phyloP scores from a whole-genome alignment of 1,284 basidiomycete species.

The Stereum hirsutum region DNA sequence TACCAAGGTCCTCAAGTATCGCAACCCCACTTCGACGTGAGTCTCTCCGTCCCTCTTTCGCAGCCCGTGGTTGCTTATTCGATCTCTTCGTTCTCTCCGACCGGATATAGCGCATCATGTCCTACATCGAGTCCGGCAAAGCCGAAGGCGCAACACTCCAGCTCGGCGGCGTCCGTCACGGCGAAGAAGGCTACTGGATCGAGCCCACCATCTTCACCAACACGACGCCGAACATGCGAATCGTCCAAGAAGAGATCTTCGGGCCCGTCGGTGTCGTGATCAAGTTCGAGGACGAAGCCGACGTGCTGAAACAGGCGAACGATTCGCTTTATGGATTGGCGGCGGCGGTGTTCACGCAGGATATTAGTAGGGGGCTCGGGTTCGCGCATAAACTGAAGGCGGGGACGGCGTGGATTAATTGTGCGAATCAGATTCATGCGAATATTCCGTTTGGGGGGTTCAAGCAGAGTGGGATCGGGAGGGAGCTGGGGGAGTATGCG shows the following conservation, averaged over 20 bases:
- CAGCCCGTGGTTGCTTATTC: too few species aligned
- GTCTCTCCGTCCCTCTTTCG: conserved; percentile 11
- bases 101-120: conserved; percentile 82
- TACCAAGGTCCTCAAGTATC: conserved; percentile 90
- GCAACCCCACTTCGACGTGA: conserved; percentile 53
- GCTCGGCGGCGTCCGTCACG: conserved; percentile 68
- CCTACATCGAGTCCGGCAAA: conserved; percentile 83
- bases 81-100: conserved; percentile 17
- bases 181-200: conserved; percentile 70
- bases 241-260: conserved; percentile 88
- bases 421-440: conserved; percentile 58
- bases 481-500: conserved; percentile 82
- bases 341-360: conserved; percentile 78
- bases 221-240: conserved; percentile 72
- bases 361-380: conserved; percentile 68
- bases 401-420: conserved; percentile 82
- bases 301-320: conserved; percentile 72
- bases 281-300: conserved; percentile 60
- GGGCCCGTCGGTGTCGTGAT: conserved; percentile 75
- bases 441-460: conserved; percentile 82
- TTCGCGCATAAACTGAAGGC: conserved; percentile 75
- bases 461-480: conserved; percentile 81
- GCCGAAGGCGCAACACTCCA: conserved; percentile 76
- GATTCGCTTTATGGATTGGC: conserved; percentile 82
- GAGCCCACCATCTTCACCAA: conserved; percentile 85